Percentiles rank a stretch among this genome's conserved stretches.
These are phyloP conservation scores for Teratosphaeriaceae sp. DNA, from an alignment of 2,329 filamentous ascomycete species.

Conservation along the genomic window DNA sequence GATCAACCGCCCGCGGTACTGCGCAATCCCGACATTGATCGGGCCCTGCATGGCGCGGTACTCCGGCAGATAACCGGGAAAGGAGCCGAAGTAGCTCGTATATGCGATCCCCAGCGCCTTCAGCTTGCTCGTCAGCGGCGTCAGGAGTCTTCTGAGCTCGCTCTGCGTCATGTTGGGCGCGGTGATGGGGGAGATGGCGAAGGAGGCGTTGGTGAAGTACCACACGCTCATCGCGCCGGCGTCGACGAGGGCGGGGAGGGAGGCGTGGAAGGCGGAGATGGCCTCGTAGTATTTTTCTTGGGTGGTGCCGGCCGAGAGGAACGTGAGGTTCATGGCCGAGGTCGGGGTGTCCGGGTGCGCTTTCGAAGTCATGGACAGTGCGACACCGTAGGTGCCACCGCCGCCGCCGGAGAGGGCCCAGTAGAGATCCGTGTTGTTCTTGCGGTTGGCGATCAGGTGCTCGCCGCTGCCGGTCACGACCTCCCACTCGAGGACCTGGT, in stretches of 20 bases:
- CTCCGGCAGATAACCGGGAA: constrained; percentile 27
- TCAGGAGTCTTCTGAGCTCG: constrained; percentile 41
- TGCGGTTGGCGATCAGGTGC: constrained; percentile 42
- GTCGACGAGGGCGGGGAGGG: constrained; percentile 45
- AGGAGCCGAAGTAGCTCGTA: constrained; percentile 24
- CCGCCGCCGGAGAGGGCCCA: constrained; percentile 59
- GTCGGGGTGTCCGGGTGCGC: constrained; percentile 41
- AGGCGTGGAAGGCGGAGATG: constrained; percentile 42
- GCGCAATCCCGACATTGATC: constrained; percentile 26
- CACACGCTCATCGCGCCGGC: constrained; percentile 46
- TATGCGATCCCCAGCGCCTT: constrained; percentile 31
- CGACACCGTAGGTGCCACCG: constrained; percentile 52
- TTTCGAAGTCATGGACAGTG: constrained; percentile 50
- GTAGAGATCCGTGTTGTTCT: constrained; percentile 51
- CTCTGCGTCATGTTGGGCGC: constrained; percentile 40
- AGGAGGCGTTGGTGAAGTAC: constrained; percentile 46
- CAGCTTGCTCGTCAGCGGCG: constrained; percentile 39
- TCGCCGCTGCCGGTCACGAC: constrained; percentile 45
- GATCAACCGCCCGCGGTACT: constrained; percentile 27
- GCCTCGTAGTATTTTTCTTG: constrained; percentile 41
- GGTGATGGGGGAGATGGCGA: constrained; percentile 40
- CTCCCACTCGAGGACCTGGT: constrained; percentile 47
- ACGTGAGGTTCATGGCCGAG: constrained; percentile 40
- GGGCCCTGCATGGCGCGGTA: constrained; percentile 27
- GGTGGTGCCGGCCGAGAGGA: constrained; percentile 24